Conservation (phyloP, 1,139 yeast species). For the Kodamaea derodonti region DNA sequence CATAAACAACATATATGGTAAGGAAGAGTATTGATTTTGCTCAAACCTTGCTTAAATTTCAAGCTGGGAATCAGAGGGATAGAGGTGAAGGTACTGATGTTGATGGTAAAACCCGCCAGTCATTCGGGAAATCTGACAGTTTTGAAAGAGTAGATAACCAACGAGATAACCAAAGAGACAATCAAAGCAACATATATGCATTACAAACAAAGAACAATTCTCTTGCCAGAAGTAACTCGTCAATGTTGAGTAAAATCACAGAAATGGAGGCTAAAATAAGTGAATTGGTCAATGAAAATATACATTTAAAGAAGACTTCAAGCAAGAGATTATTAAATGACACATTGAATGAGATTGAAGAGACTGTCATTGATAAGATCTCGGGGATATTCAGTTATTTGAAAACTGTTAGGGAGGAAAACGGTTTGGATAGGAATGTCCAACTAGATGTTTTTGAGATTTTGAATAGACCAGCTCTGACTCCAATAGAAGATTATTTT, state of each 20-base stretch:
- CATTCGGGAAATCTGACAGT: background rate
- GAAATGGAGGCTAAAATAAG: conserved; percentile 42
- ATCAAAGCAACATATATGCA: background rate
- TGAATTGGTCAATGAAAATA: conserved; percentile 13
- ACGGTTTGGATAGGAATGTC: conserved; percentile 23
- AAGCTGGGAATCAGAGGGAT: conserved; percentile 3
- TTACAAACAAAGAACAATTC: conserved; percentile 42
- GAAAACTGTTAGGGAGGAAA: conserved; percentile 27
- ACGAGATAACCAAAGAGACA: background rate
- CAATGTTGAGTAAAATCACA: conserved; percentile 44
- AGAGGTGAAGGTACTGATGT: background rate
- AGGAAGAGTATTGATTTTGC: conserved; percentile 20
- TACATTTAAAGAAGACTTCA: conserved; percentile 9
- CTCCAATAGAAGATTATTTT: conserved; percentile 16
- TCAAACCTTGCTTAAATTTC: conserved; percentile 17
- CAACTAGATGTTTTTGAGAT: conserved; percentile 15
- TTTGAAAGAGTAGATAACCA: background rate
- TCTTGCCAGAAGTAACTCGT: conserved; percentile 53
- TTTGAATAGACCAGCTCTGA: conserved; percentile 15
- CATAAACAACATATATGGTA: conserved; percentile 14
- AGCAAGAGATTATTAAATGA: conserved; percentile 9
- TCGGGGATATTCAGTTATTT: conserved; percentile 42
- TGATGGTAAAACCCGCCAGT: background rate
- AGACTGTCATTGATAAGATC: conserved; percentile 38
- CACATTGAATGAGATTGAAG: conserved; percentile 28